These are phyloP conservation scores for Aurantiochytrium sp. DNA, from an alignment of 108 stramenopile species.

Conservation along the genomic window DNA sequence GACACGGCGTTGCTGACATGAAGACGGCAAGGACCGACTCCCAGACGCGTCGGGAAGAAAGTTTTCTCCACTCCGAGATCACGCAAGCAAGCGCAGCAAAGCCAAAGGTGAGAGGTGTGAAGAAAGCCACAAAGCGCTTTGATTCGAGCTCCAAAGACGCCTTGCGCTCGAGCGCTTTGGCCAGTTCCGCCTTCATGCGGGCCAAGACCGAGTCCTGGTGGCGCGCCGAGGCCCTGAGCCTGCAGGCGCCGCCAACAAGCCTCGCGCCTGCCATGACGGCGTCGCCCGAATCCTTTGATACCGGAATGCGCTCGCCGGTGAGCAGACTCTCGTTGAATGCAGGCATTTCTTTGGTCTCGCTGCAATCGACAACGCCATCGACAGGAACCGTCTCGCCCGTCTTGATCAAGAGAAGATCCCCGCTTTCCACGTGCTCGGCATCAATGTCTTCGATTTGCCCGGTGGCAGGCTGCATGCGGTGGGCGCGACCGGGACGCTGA, in stretches of 20 bases:
- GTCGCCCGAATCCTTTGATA: background rate
- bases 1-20: conserved; percentile 3
- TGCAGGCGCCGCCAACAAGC: background rate
- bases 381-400: background rate
- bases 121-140: background rate
- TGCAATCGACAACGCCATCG: background rate
- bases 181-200: background rate
- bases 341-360: background rate
- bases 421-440: background rate
- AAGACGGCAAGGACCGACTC: background rate
- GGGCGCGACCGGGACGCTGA: background rate
- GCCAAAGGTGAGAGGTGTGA: background rate
- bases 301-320: background rate
- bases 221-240: background rate
- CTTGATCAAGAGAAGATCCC: background rate
- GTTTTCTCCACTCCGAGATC: background rate
- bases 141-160: background rate
- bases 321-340: background rate
- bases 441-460: background rate
- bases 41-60: background rate
- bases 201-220: background rate
- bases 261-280: background rate
- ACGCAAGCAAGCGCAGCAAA: background rate
- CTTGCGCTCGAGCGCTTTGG: background rate
- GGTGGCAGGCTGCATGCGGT: background rate